Conservation (phyloP, 1,139 yeast genomes). For the Pneumocystis canis region DNA sequence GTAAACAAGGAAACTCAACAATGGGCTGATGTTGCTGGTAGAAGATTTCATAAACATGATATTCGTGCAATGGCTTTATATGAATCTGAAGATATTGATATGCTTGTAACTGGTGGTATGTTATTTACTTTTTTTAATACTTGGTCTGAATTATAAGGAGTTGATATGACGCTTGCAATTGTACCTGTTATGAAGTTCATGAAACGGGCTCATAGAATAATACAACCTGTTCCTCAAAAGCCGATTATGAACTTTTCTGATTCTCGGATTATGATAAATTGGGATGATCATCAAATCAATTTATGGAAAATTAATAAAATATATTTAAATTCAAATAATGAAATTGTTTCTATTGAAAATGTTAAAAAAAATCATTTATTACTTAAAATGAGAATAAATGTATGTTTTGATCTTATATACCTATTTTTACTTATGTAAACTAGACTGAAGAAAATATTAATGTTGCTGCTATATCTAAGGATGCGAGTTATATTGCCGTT, state of each 20-base stretch:
- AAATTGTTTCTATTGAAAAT: conserved; percentile 9
- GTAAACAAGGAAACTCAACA: conserved; percentile 33
- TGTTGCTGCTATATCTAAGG: conserved; percentile 49
- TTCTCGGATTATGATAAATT: conserved; percentile 46
- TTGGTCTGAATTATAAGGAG: conserved; percentile 43
- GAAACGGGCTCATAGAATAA: conserved; percentile 58
- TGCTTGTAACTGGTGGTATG: conserved; percentile 29
- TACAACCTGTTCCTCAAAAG: conserved; percentile 46
- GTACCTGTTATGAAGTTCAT: conserved; percentile 55
- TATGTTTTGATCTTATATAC: conserved; percentile 6
- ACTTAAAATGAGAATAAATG: conserved; percentile 17
- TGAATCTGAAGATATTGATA: conserved; percentile 35
- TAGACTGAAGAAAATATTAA: conserved; percentile 71
- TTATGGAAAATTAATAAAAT: conserved; percentile 50
- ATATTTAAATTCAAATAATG: conserved; percentile 7
- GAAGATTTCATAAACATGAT: conserved; percentile 80
- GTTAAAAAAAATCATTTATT: conserved; percentile 15
- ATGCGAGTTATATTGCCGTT: conserved; percentile 54
- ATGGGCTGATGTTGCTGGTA: conserved; percentile 71
- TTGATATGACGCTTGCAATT: conserved; percentile 64
- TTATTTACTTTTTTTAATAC: conserved; percentile 35
- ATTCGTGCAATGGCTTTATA: conserved; percentile 58
- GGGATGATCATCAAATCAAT: conserved; percentile 73
- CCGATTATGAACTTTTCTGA: conserved; percentile 41
- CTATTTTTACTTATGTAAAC: conserved; percentile 40